Evolutionary conservation across 257 asterid genomes (phyloP), one percentile per base, ranked within the genome.

Genomic region (Cinchona pubescens): DNA sequence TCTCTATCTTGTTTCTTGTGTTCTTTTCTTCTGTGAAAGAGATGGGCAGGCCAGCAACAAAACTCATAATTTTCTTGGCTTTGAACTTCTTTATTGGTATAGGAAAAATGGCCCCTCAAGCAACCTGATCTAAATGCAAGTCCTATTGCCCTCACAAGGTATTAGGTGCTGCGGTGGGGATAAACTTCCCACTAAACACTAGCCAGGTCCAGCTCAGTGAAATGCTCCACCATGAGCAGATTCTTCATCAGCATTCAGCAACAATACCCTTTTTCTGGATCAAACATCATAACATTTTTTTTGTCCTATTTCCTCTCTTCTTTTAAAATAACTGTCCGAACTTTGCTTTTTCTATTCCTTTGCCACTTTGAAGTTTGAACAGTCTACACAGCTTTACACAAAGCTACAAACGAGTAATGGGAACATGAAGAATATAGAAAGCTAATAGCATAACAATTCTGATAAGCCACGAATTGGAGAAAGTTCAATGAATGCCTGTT

Each of bases 371-470:
- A 40, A 40, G 45, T 40, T 40, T 2, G 61, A 32, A 59, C 40
- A 43, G 48, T 48, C 51, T 30, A 67, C 80, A 58, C 74, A 65
- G 62, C 85, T 81, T 73, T 73, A 58, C 25, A n/a, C 35, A 53
- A 75, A 76, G 80, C 48, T 14, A 71, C 18, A 56, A 23, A 69
- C 46, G 35, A 61, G 72, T 21, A 25, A 9, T 55, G 76, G 80
- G 45, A 74, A 82, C 77, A 79, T 40, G 46, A n/a, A 74, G 79
- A 76, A 84, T 79, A n/a, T n/a, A n/a, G n/a, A 82, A 82, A 85
- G 84, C 81, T 60, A 71, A 69, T 1, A n/a, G 67, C 61, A 55
- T 29, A 69, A 40, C 56, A 45, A 72, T 56, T 72, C 71, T 27
- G 21, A 7, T 43, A 15, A 46, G 76, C 58, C 58, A 72, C 46